These are phyloP conservation scores for Immersiella caudata DNA, from an alignment of 495 filamentous ascomycete genomes.

Conservation along the genomic window DNA sequence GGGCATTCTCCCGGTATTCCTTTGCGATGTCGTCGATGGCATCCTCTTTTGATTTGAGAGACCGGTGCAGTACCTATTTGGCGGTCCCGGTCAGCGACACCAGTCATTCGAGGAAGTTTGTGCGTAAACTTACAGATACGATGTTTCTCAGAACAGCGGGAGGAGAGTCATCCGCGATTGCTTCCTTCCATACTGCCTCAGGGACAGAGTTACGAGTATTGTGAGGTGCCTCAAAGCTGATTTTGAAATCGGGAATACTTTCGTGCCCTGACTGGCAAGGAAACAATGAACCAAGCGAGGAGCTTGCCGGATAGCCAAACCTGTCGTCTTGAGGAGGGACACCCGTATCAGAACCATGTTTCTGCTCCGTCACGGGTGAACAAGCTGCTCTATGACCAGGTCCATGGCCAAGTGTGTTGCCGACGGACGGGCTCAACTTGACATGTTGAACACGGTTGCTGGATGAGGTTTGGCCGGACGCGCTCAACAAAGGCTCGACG, in stretches of 20 bases:
- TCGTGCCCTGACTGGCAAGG: background rate
- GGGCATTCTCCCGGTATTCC: slow-evolving; percentile 27
- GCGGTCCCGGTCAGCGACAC: background rate
- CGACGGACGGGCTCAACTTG: too few species aligned
- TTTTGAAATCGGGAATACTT: background rate
- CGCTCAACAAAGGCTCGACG: too few species aligned
- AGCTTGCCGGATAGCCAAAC: background rate
- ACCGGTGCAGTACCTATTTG: slow-evolving; percentile 27
- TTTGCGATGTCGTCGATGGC: slow-evolving; percentile 24
- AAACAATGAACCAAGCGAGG: background rate
- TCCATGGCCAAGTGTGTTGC: too few species aligned
- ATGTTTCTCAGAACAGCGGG: slow-evolving; percentile 24
- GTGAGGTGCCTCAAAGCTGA: background rate
- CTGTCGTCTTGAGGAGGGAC: background rate
- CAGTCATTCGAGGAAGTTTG: background rate
- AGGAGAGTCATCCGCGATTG: slow-evolving; percentile 18
- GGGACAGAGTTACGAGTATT: background rate
- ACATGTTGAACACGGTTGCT: too few species aligned
- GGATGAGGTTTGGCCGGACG: too few species aligned
- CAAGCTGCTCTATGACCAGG: too few species aligned
- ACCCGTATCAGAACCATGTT: background rate
- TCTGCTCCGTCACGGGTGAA: background rate
- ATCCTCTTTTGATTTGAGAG: slow-evolving; percentile 30
- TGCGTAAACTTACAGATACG: slow-evolving; percentile 19
- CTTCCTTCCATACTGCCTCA: slow-evolving; percentile 23